phyloP scores from a whole-genome alignment of 805 yeast species.

The Dipodascus geniculatus region DNA sequence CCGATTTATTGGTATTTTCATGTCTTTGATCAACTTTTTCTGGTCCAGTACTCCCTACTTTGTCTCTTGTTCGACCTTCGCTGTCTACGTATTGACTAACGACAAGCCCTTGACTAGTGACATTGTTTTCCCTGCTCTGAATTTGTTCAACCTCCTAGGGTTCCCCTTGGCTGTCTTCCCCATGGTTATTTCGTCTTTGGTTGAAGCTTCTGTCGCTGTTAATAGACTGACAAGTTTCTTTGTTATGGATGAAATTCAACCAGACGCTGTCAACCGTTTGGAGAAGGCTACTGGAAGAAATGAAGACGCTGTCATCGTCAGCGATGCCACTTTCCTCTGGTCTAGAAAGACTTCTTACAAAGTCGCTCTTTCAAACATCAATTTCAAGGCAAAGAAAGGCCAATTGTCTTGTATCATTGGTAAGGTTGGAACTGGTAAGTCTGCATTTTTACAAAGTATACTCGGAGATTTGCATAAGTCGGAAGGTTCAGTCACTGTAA shows the following conservation, averaged over 20 bases:
- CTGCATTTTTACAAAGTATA: conserved; percentile 67
- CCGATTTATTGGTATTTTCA: conserved; percentile 62
- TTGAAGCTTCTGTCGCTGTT: conserved; percentile 63
- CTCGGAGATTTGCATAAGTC: conserved; percentile 74
- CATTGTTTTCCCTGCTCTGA: conserved; percentile 59
- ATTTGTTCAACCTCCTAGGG: conserved; percentile 60
- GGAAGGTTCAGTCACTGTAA: conserved; percentile 57
- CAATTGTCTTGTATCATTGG: conserved; percentile 81
- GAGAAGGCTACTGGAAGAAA: conserved; percentile 49
- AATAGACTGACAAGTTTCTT: conserved; percentile 61
- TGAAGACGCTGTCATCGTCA: conserved; percentile 38
- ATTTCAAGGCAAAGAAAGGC: conserved; percentile 63
- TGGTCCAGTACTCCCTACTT: conserved; percentile 85
- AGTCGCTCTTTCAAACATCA: conserved; percentile 52
- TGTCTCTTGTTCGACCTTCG: conserved; percentile 88
- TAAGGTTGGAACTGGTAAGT: conserved; percentile 82
- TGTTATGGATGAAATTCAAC: conserved; percentile 62
- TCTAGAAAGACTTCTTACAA: conserved; percentile 57
- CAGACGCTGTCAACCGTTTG: conserved; percentile 50
- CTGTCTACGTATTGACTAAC: conserved; percentile 54
- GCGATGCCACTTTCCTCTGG: conserved; percentile 30
- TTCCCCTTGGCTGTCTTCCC: conserved; percentile 94
- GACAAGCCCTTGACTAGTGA: conserved; percentile 74
- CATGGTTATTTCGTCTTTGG: conserved; percentile 69
- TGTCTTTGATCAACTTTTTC: conserved; percentile 75